Percentiles rank a stretch among this genome's conserved stretches.
These are phyloP conservation scores for Stropharia rugosoannulata DNA, from an alignment of 768 basidiomycete genomes.

Conservation along the genomic window DNA sequence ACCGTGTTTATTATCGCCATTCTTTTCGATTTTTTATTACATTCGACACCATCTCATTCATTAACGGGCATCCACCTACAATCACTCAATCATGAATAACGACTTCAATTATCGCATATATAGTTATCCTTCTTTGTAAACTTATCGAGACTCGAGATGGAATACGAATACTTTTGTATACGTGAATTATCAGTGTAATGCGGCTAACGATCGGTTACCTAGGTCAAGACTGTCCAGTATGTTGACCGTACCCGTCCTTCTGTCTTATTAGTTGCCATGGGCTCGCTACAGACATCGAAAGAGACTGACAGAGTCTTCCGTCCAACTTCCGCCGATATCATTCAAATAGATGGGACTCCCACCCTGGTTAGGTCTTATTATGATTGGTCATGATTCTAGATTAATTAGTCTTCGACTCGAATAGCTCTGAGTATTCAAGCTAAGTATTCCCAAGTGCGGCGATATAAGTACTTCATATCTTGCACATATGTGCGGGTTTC, in stretches of 20 bases:
- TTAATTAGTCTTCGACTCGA: background rate
- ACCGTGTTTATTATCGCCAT: background rate
- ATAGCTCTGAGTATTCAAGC: background rate
- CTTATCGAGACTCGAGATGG: background rate
- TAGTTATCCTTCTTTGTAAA: background rate
- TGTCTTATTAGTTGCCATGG: background rate
- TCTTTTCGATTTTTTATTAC: background rate
- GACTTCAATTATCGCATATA: background rate
- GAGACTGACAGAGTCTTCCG: too few relatives aligned
- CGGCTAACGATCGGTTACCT: too few relatives aligned
- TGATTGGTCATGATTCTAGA: background rate
- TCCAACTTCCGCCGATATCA: background rate
- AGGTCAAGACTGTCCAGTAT: too few relatives aligned
- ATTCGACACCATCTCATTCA: background rate
- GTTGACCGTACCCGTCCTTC: background rate
- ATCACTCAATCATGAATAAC: background rate
- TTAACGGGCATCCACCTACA: background rate
- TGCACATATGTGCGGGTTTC: too few relatives aligned
- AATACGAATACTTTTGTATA: background rate
- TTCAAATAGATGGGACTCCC: background rate
- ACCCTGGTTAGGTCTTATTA: conserved; percentile 1
- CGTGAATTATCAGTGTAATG: background rate
- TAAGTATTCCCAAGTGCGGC: too few relatives aligned
- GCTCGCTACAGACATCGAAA: too few relatives aligned
- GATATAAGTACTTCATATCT: too few relatives aligned